phyloP scores from a whole-genome alignment of 805 yeast species.

The Starmerella stellata region DNA sequence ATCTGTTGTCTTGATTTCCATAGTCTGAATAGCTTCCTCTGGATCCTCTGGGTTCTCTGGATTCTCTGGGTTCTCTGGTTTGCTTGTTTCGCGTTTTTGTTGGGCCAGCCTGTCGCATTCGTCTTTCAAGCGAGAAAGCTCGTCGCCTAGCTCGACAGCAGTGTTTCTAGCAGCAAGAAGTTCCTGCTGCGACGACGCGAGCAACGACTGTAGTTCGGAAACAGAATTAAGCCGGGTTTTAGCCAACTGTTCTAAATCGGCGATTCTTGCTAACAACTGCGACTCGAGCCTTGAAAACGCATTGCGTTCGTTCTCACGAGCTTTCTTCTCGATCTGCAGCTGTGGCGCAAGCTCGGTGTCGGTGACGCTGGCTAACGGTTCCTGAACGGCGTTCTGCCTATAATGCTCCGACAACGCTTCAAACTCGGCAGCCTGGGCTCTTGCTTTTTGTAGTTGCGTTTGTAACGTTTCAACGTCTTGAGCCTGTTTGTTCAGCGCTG shows the following conservation, averaged over 20 bases:
- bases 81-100: no score
- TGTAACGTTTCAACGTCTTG: conserved; percentile 16
- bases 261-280: conserved; percentile 33
- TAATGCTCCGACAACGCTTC: conserved; percentile 44
- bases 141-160: no score
- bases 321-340: conserved; percentile 19
- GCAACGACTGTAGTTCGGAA: conserved; percentile 4
- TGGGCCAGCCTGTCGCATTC: no score
- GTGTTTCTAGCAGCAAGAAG: no score
- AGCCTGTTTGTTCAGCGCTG: not conserved
- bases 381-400: conserved; percentile 34
- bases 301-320: conserved; percentile 54
- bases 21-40: no score
- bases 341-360: not conserved
- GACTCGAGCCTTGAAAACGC: conserved; percentile 74
- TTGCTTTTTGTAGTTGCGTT: conserved; percentile 9
- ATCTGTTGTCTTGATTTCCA: no score
- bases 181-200: conserved; percentile 8
- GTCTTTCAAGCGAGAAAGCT: no score
- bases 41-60: no score
- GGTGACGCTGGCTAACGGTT: conserved; percentile 14
- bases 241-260: conserved; percentile 16
- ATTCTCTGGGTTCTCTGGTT: no score
- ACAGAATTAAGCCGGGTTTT: conserved; percentile 1
- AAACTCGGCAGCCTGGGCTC: conserved; percentile 5